phyloP scores from a whole-genome alignment of 331 rosid species.

The Quercus phellos region DNA sequence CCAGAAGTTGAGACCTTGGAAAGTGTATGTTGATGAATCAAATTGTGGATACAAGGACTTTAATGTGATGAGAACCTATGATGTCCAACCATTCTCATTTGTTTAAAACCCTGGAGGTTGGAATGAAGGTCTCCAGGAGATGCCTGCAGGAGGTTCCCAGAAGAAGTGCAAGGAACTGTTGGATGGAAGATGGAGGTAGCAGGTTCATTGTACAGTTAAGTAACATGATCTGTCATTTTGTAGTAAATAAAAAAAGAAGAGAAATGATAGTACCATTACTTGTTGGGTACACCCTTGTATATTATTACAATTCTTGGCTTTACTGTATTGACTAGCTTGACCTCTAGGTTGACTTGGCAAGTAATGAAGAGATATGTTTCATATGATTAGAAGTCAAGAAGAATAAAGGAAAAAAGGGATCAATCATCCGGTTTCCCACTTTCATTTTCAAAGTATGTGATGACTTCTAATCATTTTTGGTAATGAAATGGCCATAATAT shows the following conservation, averaged over 20 bases:
- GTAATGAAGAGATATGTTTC: conserved; percentile 16
- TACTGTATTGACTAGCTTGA: conserved; percentile 12
- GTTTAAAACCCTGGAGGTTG: conserved; percentile 30
- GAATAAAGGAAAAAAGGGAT: neutral
- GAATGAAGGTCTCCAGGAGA: conserved; percentile 48
- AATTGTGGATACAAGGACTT: conserved; percentile 17
- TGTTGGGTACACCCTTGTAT: conserved; percentile 34
- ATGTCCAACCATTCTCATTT: conserved; percentile 30
- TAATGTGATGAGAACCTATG: conserved; percentile 37
- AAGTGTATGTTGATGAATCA: conserved; percentile 19
- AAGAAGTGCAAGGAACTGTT: conserved; percentile 13
- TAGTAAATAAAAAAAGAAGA: conserved; percentile 18
- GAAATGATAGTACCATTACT: conserved; percentile 7
- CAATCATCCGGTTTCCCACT: too few relatives aligned
- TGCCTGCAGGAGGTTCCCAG: conserved; percentile 16
- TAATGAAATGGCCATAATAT: too few relatives aligned
- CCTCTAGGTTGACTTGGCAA: conserved; percentile 10
- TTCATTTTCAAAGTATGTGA: too few relatives aligned
- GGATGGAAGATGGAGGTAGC: conserved; percentile 24
- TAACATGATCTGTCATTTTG: conserved; percentile 22
- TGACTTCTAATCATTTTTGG: too few relatives aligned
- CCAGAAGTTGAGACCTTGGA: conserved; percentile 37
- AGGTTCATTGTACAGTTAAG: conserved; percentile 58
- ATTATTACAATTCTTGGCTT: conserved; percentile 21
- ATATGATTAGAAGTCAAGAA: neutral